Evolutionary conservation across 768 basidiomycete genomes (phyloP).

Genomic region (Auriscalpium orientale): DNA sequence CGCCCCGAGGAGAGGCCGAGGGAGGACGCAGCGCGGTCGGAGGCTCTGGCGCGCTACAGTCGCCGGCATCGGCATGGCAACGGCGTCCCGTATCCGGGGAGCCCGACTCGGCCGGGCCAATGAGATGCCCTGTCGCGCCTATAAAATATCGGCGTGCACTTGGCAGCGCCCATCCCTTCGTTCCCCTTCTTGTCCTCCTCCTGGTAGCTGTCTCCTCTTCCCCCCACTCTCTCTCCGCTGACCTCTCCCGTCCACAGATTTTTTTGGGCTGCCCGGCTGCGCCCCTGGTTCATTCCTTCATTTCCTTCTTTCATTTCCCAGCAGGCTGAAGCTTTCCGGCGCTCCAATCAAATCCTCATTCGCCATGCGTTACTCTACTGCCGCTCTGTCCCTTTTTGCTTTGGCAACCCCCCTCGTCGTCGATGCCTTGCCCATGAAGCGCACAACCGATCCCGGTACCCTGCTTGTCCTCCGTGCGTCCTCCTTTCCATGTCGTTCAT

Average conservation of each 20-base stretch:
- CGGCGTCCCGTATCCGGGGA: not conserved
- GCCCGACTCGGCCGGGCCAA: not conserved
- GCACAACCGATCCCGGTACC: conserved; percentile 28
- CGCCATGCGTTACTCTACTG: conserved; percentile 40
- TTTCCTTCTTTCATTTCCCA: conserved; percentile 18
- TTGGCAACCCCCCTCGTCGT: conserved; percentile 36
- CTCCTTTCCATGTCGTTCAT: conserved; percentile 12
- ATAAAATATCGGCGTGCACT: not conserved
- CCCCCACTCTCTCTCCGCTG: not conserved
- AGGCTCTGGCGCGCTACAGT: too few relatives aligned
- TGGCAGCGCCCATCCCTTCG: not conserved
- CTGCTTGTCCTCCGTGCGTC: conserved; percentile 51
- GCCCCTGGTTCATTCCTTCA: conserved; percentile 43
- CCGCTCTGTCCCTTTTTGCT: conserved; percentile 29
- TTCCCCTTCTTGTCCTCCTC: not conserved
- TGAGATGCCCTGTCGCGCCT: not conserved
- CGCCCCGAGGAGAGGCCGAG: too few relatives aligned
- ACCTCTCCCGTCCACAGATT: not conserved
- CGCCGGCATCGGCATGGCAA: not conserved
- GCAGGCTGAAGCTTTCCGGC: conserved; percentile 21
- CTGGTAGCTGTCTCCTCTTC: not conserved
- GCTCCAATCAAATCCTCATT: conserved; percentile 13
- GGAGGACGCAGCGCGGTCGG: too few relatives aligned
- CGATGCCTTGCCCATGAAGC: conserved; percentile 42
- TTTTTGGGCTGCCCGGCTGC: conserved; percentile 69